A percentile compares a stretch with the other conserved stretches of the same genome.
These are phyloP conservation scores for Cordia subcordata DNA, from an alignment of 257 asterid species.

Conservation along the genomic window DNA sequence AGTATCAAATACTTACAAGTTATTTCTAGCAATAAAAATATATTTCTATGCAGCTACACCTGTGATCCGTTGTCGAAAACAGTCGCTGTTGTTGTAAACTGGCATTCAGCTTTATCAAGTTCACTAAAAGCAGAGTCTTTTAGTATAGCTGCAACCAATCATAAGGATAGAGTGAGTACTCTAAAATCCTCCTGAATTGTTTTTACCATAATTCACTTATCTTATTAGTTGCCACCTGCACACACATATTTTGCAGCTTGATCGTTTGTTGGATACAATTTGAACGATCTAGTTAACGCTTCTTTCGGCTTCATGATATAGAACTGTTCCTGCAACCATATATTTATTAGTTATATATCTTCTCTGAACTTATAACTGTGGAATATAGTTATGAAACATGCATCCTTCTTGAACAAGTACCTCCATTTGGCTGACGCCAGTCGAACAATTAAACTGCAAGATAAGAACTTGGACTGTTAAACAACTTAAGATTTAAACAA, in stretches of 20 bases:
- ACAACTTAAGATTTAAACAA: neutral
- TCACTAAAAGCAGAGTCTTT: slow-evolving; percentile 88
- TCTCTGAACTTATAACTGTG: neutral
- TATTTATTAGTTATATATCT: slow-evolving; percentile 2
- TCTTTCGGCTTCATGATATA: slow-evolving; percentile 92
- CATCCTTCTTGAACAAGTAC: slow-evolving; percentile 23
- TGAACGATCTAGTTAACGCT: slow-evolving; percentile 65
- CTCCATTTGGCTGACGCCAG: slow-evolving; percentile 95
- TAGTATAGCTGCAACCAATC: slow-evolving; percentile 67
- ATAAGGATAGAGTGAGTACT: slow-evolving; percentile 8
- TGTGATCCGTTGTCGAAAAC: slow-evolving; percentile 90
- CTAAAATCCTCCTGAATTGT: neutral
- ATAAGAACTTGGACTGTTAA: neutral
- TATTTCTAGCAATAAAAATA: no score
- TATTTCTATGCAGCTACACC: slow-evolving; percentile 31
- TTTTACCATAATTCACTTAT: slow-evolving; percentile 3
- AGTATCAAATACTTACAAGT: no score
- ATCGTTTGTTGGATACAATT: slow-evolving; percentile 84
- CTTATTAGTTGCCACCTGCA: slow-evolving; percentile 37
- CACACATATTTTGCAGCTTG: slow-evolving; percentile 90
- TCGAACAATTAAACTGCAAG: slow-evolving; percentile 92
- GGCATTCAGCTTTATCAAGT: slow-evolving; percentile 96
- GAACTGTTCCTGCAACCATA: slow-evolving; percentile 66
- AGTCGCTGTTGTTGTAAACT: slow-evolving; percentile 89
- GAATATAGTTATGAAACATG: slow-evolving; percentile 10